Base-by-base conservation (phyloP, 352 stramenopile genomes). In the Globisporangium radiosum region DNA sequence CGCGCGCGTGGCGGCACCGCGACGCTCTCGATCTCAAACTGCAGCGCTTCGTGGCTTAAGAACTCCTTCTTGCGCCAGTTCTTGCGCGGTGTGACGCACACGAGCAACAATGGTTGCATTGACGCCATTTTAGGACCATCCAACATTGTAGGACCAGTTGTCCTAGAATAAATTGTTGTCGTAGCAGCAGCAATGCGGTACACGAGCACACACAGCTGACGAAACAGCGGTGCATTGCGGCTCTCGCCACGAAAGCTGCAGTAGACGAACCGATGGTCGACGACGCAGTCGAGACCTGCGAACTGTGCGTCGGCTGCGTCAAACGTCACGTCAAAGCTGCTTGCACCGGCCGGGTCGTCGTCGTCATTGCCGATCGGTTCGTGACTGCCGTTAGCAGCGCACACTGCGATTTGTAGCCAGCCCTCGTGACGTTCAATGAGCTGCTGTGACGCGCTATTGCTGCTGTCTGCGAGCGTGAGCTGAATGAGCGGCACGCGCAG, bases 21-120 rank as follows among this genome's bases (percentile, higher is more conserved):
- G 5, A 78, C 40, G 33, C 68, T 68, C 37, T 71, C 66, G 10
- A 80, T 55, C 9, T 70, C 60, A 25, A 71, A 81, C 8, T 49
- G 54, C 8, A 83, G 60, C 7, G 63, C 54, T 7, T 58, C 37
- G 43, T 85, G 78, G 0, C 72, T 62, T 14, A 90, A 47, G 43
- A 74, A 90, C 36, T 85, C 76, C 51, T 75, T 70, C 47, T 83
- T 84, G 45, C 77, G 73, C 80, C 80, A 90, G 40, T 83, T 76
- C 57, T 87, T 90, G 25, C 77, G 67, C 17, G 72, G 72, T 3
- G 77, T 81, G 4, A 90, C 33, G 17, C 65, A 85, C 47, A 86
- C 57, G 7, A 88, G 39, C 19, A 50, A 63, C 11, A 57, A 33
- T 49, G 8, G 25, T 2, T 25, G 25, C 25, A 25, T 25, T 25